These are phyloP conservation scores for Lepidium sativum DNA, from an alignment of 345 rosid species.

Conservation along the genomic window DNA sequence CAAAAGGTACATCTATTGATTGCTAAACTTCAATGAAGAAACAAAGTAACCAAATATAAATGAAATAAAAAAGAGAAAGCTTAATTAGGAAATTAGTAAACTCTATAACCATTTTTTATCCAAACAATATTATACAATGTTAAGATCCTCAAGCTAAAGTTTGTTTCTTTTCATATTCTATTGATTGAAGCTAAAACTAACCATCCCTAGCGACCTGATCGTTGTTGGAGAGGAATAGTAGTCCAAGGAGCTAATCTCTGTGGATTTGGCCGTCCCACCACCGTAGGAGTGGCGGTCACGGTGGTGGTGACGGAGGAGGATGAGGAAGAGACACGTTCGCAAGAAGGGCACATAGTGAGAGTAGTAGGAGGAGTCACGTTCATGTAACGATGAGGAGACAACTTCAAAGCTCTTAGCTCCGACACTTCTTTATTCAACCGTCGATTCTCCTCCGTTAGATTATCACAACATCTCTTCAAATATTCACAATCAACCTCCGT, in stretches of 20 bases:
- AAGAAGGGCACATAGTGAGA: conserved; percentile 85
- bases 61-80: too few species aligned
- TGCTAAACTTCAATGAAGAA: too few species aligned
- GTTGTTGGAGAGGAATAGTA: conserved; percentile 6
- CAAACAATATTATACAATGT: neutral
- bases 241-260: conserved; percentile 9
- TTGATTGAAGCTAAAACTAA: neutral
- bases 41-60: too few species aligned
- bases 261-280: conserved; percentile 22
- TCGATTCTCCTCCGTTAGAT: conserved; percentile 63
- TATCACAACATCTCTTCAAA: conserved; percentile 70
- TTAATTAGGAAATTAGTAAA: too few species aligned
- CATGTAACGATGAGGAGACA: conserved; percentile 70
- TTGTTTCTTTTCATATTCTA: neutral
- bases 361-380: conserved; percentile 83
- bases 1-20: too few species aligned
- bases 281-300: neutral
- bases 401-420: conserved; percentile 72
- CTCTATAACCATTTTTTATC: neutral
- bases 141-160: neutral
- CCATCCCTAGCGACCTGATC: conserved; percentile 16
- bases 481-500: conserved; percentile 88
- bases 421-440: conserved; percentile 74
- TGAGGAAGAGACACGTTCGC: conserved; percentile 63
- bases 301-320: conserved; percentile 3